These are phyloP conservation scores for Raffaelea arxii DNA, from an alignment of 2,329 filamentous ascomycete genomes.

Conservation along the genomic window DNA sequence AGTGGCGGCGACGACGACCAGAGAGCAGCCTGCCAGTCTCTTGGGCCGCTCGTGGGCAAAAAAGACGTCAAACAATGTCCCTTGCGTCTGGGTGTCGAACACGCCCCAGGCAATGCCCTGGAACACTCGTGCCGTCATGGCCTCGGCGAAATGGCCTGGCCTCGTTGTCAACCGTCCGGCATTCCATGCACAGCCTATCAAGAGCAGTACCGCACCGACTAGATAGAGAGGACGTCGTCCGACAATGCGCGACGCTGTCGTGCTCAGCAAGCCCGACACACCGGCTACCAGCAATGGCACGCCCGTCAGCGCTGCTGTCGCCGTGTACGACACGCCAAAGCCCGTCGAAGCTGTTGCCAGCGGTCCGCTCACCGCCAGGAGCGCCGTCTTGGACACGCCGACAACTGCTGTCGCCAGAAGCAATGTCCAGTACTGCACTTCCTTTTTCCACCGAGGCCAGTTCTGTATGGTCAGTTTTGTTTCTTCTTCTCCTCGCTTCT, in stretches of 20 bases:
- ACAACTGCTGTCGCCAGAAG: slow-evolving; percentile 36
- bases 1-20: slow-evolving; percentile 33
- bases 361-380: slow-evolving; percentile 36
- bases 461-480: slow-evolving; percentile 29
- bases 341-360: slow-evolving; percentile 32
- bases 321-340: slow-evolving; percentile 36
- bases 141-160: slow-evolving; percentile 31
- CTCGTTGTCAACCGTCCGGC: slow-evolving; percentile 18
- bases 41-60: slow-evolving; percentile 45
- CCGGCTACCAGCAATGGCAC: slow-evolving; percentile 42
- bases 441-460: slow-evolving; percentile 45
- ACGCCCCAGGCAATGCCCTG: slow-evolving; percentile 51
- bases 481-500: neutral
- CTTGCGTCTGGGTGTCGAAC: slow-evolving; percentile 43
- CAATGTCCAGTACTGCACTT: slow-evolving; percentile 37
- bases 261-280: slow-evolving; percentile 30
- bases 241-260: slow-evolving; percentile 32
- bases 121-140: slow-evolving; percentile 42
- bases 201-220: slow-evolving; percentile 31
- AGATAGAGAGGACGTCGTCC: slow-evolving; percentile 47
- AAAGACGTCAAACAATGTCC: slow-evolving; percentile 46
- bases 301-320: slow-evolving; percentile 39
- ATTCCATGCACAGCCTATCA: slow-evolving; percentile 42
- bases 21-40: slow-evolving; percentile 34
- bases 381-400: slow-evolving; percentile 44